A percentile compares a stretch with the other conserved stretches of the same genome.
Evolutionary conservation across 441 rosid species (phyloP).

Genomic region (Adansonia rubrostipa): DNA sequence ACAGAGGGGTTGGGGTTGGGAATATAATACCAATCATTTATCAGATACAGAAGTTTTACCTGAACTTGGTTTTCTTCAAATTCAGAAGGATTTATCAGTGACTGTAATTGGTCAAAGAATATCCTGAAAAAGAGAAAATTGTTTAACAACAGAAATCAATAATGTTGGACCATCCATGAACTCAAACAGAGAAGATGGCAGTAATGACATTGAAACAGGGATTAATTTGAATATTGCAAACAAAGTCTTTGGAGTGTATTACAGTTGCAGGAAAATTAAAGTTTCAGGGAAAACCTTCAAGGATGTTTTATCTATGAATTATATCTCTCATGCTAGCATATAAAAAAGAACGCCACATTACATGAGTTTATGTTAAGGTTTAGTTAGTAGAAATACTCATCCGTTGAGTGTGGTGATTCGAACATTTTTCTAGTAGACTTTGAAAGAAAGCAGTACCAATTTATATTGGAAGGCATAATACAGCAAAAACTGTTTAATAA

Average conservation of each 20-base stretch:
- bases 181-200: not conserved
- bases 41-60: slow-evolving; percentile 40
- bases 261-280: slow-evolving; percentile 1
- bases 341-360: not conserved
- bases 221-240: not conserved
- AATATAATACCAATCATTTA: slow-evolving; percentile 24
- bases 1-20: slow-evolving; percentile 17
- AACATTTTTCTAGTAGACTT: not conserved
- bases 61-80: slow-evolving; percentile 55
- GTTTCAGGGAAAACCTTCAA: not conserved
- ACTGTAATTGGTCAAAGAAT: slow-evolving; percentile 70
- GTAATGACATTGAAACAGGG: slow-evolving; percentile 2
- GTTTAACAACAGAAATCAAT: slow-evolving; percentile 20
- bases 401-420: not conserved
- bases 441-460: not conserved
- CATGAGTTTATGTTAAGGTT: not conserved
- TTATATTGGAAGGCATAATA: not conserved
- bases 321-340: not conserved
- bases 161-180: slow-evolving; percentile 10
- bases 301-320: slow-evolving; percentile 11
- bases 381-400: slow-evolving; percentile 3
- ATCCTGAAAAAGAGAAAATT: slow-evolving; percentile 53
- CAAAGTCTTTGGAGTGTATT: slow-evolving; percentile 11
- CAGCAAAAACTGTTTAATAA: not conserved
- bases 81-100: slow-evolving; percentile 50